Percentiles rank a stretch among this genome's conserved stretches.
These are phyloP conservation scores for Jamesozyma gamospora DNA, from an alignment of 805 yeast species.

Conservation along the genomic window DNA sequence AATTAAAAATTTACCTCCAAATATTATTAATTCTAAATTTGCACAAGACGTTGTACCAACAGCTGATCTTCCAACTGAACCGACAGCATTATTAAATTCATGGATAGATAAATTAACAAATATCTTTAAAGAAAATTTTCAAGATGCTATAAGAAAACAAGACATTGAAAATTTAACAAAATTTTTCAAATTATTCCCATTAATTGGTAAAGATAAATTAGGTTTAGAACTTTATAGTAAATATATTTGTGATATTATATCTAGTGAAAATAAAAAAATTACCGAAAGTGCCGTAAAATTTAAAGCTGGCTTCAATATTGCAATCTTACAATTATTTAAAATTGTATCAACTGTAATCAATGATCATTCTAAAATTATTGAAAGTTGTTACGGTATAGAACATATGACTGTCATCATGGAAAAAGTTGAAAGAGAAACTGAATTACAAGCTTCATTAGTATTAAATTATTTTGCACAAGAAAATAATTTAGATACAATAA, in stretches of 20 bases:
- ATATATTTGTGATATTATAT: slow-evolving; percentile 77
- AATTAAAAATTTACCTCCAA: slow-evolving; percentile 45
- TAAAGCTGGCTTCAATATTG: slow-evolving; percentile 19
- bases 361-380: slow-evolving; percentile 77
- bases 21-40: slow-evolving; percentile 54
- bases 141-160: slow-evolving; percentile 52
- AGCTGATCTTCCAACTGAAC: slow-evolving; percentile 72
- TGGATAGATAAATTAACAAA: slow-evolving; percentile 53
- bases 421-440: slow-evolving; percentile 77
- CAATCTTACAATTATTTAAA: slow-evolving; percentile 63
- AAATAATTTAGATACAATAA: slow-evolving; percentile 42
- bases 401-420: slow-evolving; percentile 60
- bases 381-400: slow-evolving; percentile 53
- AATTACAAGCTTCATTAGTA: slow-evolving; percentile 83
- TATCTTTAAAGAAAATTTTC: slow-evolving; percentile 54
- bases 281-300: slow-evolving; percentile 41
- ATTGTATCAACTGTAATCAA: slow-evolving; percentile 73
- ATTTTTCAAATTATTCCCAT: slow-evolving; percentile 79
- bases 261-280: slow-evolving; percentile 63
- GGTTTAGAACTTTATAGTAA: slow-evolving; percentile 78
- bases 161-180: slow-evolving; percentile 64
- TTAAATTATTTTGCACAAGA: slow-evolving; percentile 24
- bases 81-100: slow-evolving; percentile 42
- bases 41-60: slow-evolving; percentile 81
- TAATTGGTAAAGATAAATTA: slow-evolving; percentile 57